Evolutionary conservation across 352 stramenopile genomes (phyloP).

Genomic region (Globisporangium nagaii): DNA sequence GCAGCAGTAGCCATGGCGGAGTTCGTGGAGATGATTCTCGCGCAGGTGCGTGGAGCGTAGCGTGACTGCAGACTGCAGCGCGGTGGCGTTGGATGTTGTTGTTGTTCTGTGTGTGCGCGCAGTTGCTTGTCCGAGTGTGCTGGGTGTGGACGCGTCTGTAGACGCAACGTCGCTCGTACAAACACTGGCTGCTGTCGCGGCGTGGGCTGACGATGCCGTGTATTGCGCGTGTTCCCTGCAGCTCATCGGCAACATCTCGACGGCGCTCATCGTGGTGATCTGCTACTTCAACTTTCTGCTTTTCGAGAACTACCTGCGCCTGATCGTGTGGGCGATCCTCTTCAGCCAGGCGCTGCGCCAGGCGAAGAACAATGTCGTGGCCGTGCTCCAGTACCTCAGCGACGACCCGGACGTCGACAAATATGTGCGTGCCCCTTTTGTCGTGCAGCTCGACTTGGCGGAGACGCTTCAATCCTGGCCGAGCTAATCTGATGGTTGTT

Average conservation of each 20-base stretch:
- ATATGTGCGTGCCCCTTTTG: conserved; percentile 34
- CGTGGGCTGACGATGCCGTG: too few relatives aligned
- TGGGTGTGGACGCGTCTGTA: too few relatives aligned
- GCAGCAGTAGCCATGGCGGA: conserved; percentile 44
- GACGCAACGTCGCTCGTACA: too few relatives aligned
- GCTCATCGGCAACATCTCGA: conserved; percentile 86
- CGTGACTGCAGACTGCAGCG: too few relatives aligned
- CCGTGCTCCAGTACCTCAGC: conserved; percentile 81
- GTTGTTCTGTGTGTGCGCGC: not conserved
- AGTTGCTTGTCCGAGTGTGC: too few relatives aligned
- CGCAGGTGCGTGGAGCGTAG: conserved; percentile 38
- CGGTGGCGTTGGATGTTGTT: conserved; percentile 3
- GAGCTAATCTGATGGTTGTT: not conserved
- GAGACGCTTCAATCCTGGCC: not conserved
- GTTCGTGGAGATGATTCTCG: conserved; percentile 81
- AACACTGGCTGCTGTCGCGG: too few relatives aligned
- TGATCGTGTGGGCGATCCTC: conserved; percentile 86
- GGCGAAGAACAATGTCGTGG: conserved; percentile 82
- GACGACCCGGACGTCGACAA: conserved; percentile 67
- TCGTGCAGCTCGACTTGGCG: not conserved
- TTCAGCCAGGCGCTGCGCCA: conserved; percentile 83
- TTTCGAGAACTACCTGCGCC: conserved; percentile 84
- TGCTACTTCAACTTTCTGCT: conserved; percentile 90
- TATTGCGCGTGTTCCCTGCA: too few relatives aligned
- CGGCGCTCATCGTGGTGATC: conserved; percentile 76